Base-by-base conservation (phyloP, 345 rosid genomes). In the Camelina laxa region DNA sequence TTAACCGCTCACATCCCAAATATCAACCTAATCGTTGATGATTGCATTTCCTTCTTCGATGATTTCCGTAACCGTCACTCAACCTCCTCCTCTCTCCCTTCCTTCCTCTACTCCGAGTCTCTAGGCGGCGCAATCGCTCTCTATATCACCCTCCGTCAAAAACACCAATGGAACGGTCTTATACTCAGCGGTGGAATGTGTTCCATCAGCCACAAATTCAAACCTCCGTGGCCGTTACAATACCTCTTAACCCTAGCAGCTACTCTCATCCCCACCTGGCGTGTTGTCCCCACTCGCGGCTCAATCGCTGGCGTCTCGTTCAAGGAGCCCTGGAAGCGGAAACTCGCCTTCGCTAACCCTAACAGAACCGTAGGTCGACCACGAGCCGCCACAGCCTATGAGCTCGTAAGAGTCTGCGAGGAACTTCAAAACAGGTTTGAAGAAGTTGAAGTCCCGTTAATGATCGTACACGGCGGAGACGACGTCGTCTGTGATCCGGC, bases 181-280 rank as follows among this genome's bases (percentile, higher is more conserved):
- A 68, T 95, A 71, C 81, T 95, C 20, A 92, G 87, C 72, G 98
- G 97, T 0, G 98, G 98, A 4, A 95, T 95, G 98, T 95, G 98
- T 14, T 97, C 98, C 44, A 90, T 95, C 56, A 92, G 96, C 65
- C 84, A 74, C 60, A 95, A 88, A 75, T 81, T 95, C 84, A 95
- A 95, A 83, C 96, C 98, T 51, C 96, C 89, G 9, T 90, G 97
- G 97, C 99, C 98, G 39, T 80, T 92, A 72, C 98, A 90, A 82
- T 87, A 89, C 67, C 86, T 95, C 47, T 80, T 70, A 75, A 27
- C 83, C 7, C 7, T 77, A 13, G 93, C 79, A 0, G 96, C 97
- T 7, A 84, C 87, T 11, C 79, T 90, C 44, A 41, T 92, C 35
- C 98, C 99, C 12, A 95, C 99, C 0, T 89, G 97, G 98, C 82